phyloP scores from a whole-genome alignment of 73 alveolate genomes.

The Paramecium caudatum region DNA sequence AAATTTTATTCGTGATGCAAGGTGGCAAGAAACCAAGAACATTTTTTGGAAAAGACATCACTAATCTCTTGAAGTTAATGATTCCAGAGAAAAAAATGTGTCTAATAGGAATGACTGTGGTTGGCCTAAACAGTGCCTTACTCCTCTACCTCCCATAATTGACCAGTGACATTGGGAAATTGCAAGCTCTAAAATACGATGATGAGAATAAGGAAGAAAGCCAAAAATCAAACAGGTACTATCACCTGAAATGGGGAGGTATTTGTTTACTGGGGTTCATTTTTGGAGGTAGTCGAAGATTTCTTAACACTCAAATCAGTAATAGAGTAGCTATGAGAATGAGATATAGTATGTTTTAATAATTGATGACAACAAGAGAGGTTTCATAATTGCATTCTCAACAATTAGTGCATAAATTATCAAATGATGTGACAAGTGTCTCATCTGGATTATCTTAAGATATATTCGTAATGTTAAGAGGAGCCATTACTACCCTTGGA shows the following conservation, averaged over 20 bases:
- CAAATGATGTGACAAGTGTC: constrained; percentile 69
- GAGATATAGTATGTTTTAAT: constrained; percentile 62
- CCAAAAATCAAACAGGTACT: neutral
- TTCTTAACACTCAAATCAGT: constrained; percentile 57
- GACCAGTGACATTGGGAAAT: constrained; percentile 28
- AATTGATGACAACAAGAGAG: constrained; percentile 63
- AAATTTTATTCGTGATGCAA: constrained; percentile 7
- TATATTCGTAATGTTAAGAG: constrained; percentile 59
- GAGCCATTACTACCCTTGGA: constrained; percentile 38
- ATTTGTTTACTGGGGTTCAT: constrained; percentile 9
- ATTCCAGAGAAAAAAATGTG: constrained; percentile 50
- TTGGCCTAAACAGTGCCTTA: constrained; percentile 32
- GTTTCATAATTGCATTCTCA: constrained; percentile 25
- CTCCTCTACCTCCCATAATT: constrained; percentile 52
- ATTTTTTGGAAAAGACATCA: constrained; percentile 24
- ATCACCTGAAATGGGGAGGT: constrained; percentile 64
- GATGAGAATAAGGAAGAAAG: constrained; percentile 39
- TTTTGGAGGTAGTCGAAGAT: constrained; percentile 67
- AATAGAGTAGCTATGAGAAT: constrained; percentile 73
- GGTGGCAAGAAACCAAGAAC: neutral
- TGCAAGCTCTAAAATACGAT: constrained; percentile 57
- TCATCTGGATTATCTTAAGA: constrained; percentile 62
- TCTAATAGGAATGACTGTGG: constrained; percentile 39
- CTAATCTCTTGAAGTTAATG: constrained; percentile 28
- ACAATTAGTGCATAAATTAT: constrained; percentile 66